Percentiles rank a stretch among this genome's conserved stretches.
Evolutionary conservation across 2,329 filamentous ascomycete genomes (phyloP).

Genomic region (Paracamarosporium sp.): DNA sequence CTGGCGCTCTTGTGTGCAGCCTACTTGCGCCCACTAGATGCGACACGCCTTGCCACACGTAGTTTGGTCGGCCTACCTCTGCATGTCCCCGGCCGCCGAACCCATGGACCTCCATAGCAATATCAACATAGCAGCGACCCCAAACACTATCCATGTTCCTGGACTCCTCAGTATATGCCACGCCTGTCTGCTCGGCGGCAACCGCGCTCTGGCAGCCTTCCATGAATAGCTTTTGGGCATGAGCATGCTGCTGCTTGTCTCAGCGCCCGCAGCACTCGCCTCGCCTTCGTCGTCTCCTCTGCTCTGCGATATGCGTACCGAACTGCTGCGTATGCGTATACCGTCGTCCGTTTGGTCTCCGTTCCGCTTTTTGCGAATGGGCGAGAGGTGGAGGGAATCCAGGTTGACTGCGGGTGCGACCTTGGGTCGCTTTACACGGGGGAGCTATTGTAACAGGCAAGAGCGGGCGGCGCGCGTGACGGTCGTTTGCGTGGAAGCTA

Average conservation of each 20-base stretch:
- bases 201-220: conserved; percentile 83
- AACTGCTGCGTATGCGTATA: conserved; percentile 38
- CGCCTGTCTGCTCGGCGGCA: conserved; percentile 76
- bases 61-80: conserved; percentile 69
- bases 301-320: conserved; percentile 40
- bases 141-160: conserved; percentile 77
- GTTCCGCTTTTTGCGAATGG: conserved; percentile 39
- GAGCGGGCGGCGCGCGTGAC: neutral
- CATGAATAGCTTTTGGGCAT: conserved; percentile 88
- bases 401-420: conserved; percentile 26
- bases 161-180: conserved; percentile 73
- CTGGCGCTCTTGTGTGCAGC: neutral
- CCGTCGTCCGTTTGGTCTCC: conserved; percentile 29
- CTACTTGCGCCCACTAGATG: neutral
- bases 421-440: neutral
- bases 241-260: conserved; percentile 67
- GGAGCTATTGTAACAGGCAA: neutral
- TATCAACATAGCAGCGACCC: conserved; percentile 72
- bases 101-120: conserved; percentile 89
- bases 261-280: conserved; percentile 23
- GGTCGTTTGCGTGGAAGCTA: neutral
- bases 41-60: neutral
- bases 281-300: conserved; percentile 31
- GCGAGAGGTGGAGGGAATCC: conserved; percentile 32
- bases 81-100: conserved; percentile 83